Conservation (phyloP, 805 yeast species). For the Wickerhamia fluorescens region DNA sequence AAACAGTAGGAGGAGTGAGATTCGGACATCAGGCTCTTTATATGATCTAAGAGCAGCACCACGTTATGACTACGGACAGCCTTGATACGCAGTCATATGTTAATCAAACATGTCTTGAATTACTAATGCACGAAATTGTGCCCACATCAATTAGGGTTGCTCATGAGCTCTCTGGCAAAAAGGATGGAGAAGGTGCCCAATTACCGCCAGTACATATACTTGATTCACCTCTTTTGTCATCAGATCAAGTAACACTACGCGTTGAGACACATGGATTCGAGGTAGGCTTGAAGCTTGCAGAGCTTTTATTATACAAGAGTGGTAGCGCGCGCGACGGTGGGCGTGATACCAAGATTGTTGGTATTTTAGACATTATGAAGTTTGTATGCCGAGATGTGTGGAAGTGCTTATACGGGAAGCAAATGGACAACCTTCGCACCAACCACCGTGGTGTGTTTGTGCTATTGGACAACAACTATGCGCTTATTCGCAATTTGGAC, state of each 20-base stretch:
- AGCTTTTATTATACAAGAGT: slow-evolving; percentile 37
- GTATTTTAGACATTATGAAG: slow-evolving; percentile 78
- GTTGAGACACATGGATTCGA: slow-evolving; percentile 67
- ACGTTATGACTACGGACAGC: slow-evolving; percentile 10
- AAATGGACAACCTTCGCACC: slow-evolving; percentile 86
- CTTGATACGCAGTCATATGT: slow-evolving; percentile 32
- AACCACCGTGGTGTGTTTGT: slow-evolving; percentile 86
- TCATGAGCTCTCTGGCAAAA: slow-evolving; percentile 25
- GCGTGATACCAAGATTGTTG: slow-evolving; percentile 36
- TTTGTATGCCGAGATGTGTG: slow-evolving; percentile 90
- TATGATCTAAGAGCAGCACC: not conserved
- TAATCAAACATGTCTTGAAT: slow-evolving; percentile 50
- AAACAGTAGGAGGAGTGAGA: too few relatives aligned
- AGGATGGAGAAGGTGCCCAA: not conserved
- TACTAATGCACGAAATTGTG: slow-evolving; percentile 67
- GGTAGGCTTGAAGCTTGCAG: slow-evolving; percentile 54
- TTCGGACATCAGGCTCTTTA: too few relatives aligned
- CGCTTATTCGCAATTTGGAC: slow-evolving; percentile 45
- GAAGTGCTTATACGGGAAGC: slow-evolving; percentile 73
- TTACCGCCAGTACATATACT: slow-evolving; percentile 2
- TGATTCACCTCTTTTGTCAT: slow-evolving; percentile 12
- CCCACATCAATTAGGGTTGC: slow-evolving; percentile 66
- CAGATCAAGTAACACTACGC: slow-evolving; percentile 38
- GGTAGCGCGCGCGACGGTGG: slow-evolving; percentile 27
- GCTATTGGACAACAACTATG: slow-evolving; percentile 61